Conservation (phyloP, 2,329 filamentous ascomycete species). For the Scytalidium lignicola region DNA sequence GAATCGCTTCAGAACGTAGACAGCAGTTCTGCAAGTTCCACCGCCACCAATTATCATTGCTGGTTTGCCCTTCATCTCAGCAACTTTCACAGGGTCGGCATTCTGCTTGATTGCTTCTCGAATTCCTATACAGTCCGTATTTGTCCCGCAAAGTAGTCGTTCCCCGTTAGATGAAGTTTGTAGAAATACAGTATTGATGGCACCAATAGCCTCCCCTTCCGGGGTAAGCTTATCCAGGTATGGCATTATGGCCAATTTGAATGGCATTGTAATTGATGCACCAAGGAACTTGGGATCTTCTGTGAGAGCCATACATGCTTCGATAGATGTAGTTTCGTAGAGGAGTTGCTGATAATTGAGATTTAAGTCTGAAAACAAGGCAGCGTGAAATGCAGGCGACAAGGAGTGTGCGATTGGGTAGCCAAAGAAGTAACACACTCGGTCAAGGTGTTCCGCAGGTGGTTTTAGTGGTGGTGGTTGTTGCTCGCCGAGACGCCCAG, state of each 20-base stretch:
- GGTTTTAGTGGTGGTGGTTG: no score
- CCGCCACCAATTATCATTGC: conserved; percentile 73
- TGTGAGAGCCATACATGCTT: conserved; percentile 44
- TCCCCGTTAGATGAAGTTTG: conserved; percentile 14
- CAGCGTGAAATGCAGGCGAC: conserved; percentile 45
- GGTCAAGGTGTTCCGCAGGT: conserved; percentile 6
- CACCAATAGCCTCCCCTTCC: conserved; percentile 67
- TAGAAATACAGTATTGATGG: conserved; percentile 72
- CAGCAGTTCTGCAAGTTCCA: conserved; percentile 70
- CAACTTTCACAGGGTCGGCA: conserved; percentile 35
- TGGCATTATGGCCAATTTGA: conserved; percentile 70
- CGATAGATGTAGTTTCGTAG: conserved; percentile 47
- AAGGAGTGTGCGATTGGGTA: conserved; percentile 48
- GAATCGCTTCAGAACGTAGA: conserved; percentile 69
- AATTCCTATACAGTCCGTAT: conserved; percentile 74
- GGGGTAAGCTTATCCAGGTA: conserved; percentile 68
- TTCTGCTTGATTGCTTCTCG: conserved; percentile 42
- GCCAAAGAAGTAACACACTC: conserved; percentile 40
- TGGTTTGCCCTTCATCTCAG: conserved; percentile 51
- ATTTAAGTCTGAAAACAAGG: no score
- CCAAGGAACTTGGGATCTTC: conserved; percentile 57
- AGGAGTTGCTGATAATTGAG: conserved; percentile 45
- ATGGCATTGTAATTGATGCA: conserved; percentile 76
- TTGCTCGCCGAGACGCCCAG: no score
- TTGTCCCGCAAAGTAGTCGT: conserved; percentile 48